Evolutionary conservation across 106 monocot genomes (phyloP).

Genomic region (Hemerocallis citrina): DNA sequence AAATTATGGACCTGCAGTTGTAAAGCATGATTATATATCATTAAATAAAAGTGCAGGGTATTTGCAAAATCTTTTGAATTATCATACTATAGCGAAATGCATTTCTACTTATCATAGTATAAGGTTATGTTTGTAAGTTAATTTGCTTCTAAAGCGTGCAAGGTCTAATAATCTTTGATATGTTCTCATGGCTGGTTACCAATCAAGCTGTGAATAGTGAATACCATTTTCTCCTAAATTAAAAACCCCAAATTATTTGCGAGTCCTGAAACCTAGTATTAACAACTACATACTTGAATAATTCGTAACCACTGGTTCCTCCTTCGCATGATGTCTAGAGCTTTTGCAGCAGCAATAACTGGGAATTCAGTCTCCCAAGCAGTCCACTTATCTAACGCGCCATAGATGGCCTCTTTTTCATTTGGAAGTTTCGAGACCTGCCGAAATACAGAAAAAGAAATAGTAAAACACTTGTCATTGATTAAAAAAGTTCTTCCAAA

Average conservation of each 20-base stretch:
- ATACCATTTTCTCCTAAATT: no score
- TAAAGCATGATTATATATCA: not conserved
- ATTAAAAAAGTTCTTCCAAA: no score
- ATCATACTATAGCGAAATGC: not conserved
- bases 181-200: no score
- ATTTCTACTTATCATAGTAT: not conserved
- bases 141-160: not conserved
- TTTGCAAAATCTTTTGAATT: not conserved
- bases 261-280: not conserved
- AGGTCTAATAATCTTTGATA: not conserved
- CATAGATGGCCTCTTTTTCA: constrained; percentile 68
- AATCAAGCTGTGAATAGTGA: no score
- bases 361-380: constrained; percentile 95
- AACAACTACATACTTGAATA: constrained; percentile 51
- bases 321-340: constrained; percentile 63
- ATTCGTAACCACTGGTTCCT: constrained; percentile 61
- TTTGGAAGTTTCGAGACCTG: constrained; percentile 74
- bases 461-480: no score
- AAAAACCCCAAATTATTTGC: no score
- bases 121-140: not conserved
- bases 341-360: constrained; percentile 83
- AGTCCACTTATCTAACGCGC: constrained; percentile 74
- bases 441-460: not conserved
- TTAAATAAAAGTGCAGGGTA: not conserved
- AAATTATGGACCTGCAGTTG: not conserved